Evolutionary conservation across 768 basidiomycete genomes (phyloP).

Genomic region (Lactarius indigo): DNA sequence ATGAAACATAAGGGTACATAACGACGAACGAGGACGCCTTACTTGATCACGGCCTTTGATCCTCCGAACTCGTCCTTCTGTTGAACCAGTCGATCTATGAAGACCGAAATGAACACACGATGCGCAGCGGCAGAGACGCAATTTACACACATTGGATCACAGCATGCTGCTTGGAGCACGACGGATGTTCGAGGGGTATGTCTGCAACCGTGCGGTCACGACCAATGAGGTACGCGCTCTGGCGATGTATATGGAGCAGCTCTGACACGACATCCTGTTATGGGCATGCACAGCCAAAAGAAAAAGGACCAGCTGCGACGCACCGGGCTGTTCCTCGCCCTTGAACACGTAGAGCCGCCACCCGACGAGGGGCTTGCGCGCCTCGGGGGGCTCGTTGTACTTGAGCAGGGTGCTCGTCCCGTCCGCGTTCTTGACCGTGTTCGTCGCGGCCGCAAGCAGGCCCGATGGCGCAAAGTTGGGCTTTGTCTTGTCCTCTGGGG

Average conservation of each 20-base stretch:
- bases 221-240: conserved; percentile 93
- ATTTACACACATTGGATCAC: conserved; percentile 78
- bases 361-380: conserved; percentile 80
- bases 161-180: conserved; percentile 97
- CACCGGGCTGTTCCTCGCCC: conserved; percentile 87
- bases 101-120: conserved; percentile 14
- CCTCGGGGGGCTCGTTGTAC: conserved; percentile 98
- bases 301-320: conserved; percentile 31
- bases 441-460: conserved; percentile 92
- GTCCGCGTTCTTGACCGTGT: conserved; percentile 73
- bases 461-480: conserved; percentile 91
- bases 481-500: conserved; percentile 61
- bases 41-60: conserved; percentile 81
- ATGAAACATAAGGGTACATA: background rate
- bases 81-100: conserved; percentile 71
- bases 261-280: conserved; percentile 43
- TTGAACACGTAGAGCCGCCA: conserved; percentile 99
- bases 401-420: conserved; percentile 85
- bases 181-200: conserved; percentile 91
- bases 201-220: conserved; percentile 83
- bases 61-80: conserved; percentile 87
- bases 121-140: background rate
- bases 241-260: conserved; percentile 85
- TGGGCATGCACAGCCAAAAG: background rate
- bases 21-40: conserved; percentile 32